Base-by-base conservation (phyloP, 345 rosid species). In the Geranium brycei region DNA sequence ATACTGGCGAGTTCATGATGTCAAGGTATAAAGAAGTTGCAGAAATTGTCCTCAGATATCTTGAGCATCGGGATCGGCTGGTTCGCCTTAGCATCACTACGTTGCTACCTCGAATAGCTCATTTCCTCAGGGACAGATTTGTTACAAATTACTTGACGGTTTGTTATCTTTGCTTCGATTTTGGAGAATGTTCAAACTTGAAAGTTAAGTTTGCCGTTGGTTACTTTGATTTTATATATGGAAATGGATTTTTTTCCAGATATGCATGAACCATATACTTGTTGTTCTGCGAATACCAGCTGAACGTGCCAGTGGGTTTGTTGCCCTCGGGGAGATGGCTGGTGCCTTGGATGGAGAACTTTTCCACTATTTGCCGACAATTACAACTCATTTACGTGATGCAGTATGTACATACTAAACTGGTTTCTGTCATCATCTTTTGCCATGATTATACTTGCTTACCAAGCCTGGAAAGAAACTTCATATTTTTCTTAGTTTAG, bases 1-100 rank as follows among this genome's bases (percentile, higher is more conserved):
- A 95, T 77, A 91, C 99, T 0, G 99, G 99, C 28, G 99, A 95
- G 73, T 95, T 95, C 75, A 95, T 93, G 99, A 93, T 90, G 99
- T 90, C 97, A 59, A 85, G 99, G 80, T 88, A 95, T 72, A 82
- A 89, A 76, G 99, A 95, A 84, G 99, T 95, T 60, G 99, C 99
- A 17, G 99, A 95, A 18, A 91, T 95, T 76, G 96, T 95, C 69
- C 83, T 95, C 64, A 87, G 88, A 82, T 95, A 91, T 80, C 82
- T 88, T 56, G 92, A 88, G 74, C 88, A 91, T 73, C 83, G 84
- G 72, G 96, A 95, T 81, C 91, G 89, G 69, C 96, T 95, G 77
- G 99, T 91, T 79, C 99, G 99, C 70, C 92, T 91, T 65, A 91
- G 99, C 84, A 95, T 95, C 80, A 95, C 99, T 58, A 86, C 97